Base-by-base conservation (phyloP, 208 protist species). In the Phytomonas sp. region DNA sequence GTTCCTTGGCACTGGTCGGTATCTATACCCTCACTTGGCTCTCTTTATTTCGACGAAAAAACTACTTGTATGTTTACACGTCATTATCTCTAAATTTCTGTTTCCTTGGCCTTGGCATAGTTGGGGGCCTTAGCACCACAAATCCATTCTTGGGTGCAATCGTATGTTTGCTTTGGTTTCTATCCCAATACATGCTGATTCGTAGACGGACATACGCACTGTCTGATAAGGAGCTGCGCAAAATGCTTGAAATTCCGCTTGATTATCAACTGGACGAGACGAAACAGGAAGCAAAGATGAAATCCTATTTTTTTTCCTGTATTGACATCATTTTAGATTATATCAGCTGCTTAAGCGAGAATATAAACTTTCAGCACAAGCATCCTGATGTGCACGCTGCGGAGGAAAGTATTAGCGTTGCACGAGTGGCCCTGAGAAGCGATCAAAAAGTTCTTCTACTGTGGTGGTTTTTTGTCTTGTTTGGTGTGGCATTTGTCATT, bases 271-370 rank as follows among this genome's bases (percentile, higher is more conserved):
- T 81, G 2, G 82, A 86, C 37, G 32, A 78, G 49, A 69, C 71
- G 52, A 72, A 74, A 19, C 45, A 68, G 16, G 69, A 71, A 61
- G 65, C 68, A 23, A 75, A 72, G 2, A 62, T 88, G 30, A 87
- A 94, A 72, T 86, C 85, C 19, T 87, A 94, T 70, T 80, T 96
- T 31, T 86, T 82, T 67, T 96, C 88, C 75, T 96, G 91, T 79
- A 75, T 80, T 33, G 72, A 89, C 72, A 56, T 80, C 23, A n/a
- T 93, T 19, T 71, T 93, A 23, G 72, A 87, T 70, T 89, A 83
- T 74, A 60, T 94, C 36, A 72, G 71, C 61, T 94, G 91, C 73
- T 86, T 71, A 69, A 83, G 89, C 69, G 81, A 88, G 11, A 88
- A 84, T 63, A 78, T 69, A 32, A 67, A 78, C 75, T 94, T 92